These are phyloP conservation scores for sorghum (Sorghum bicolor) DNA, from an alignment of 176 grass and related monocot species.

Conservation along the genomic window DNA sequence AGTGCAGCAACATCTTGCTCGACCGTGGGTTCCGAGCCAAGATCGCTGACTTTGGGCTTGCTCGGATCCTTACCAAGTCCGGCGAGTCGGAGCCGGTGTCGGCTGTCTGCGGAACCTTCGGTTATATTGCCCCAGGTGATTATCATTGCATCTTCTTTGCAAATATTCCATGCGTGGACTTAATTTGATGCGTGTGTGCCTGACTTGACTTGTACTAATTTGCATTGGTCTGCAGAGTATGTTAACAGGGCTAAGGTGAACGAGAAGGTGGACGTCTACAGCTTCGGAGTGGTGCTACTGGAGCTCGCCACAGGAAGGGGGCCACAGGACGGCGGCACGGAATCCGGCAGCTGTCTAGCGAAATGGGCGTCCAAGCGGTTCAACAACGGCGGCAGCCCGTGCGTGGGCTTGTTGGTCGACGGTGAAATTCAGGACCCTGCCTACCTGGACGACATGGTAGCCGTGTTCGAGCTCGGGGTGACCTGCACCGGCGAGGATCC, in stretches of 20 bases:
- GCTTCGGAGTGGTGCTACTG: constrained; percentile 78
- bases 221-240: constrained; percentile 59
- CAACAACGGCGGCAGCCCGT: constrained; percentile 18
- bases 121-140: not conserved
- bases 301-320: constrained; percentile 54
- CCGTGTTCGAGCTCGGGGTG: constrained; percentile 11
- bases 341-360: constrained; percentile 33
- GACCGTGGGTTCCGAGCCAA: not conserved
- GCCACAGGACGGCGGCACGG: constrained; percentile 43
- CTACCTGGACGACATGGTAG: constrained; percentile 11
- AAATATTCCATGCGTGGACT: too few species aligned
- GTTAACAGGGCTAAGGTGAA: constrained; percentile 41
- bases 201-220: too few species aligned
- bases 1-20: constrained; percentile 70
- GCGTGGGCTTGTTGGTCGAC: constrained; percentile 36
- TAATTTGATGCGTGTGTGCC: too few species aligned
- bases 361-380: constrained; percentile 45
- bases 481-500: not conserved
- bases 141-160: too few species aligned
- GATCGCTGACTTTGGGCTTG: not conserved
- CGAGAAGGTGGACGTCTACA: constrained; percentile 69
- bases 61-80: not conserved
- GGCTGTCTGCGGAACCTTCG: not conserved
- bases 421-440: constrained; percentile 27
- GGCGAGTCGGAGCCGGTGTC: not conserved